phyloP scores from a whole-genome alignment of 371 early-diverging fungal genomes.

The Entomophthora muscae region DNA sequence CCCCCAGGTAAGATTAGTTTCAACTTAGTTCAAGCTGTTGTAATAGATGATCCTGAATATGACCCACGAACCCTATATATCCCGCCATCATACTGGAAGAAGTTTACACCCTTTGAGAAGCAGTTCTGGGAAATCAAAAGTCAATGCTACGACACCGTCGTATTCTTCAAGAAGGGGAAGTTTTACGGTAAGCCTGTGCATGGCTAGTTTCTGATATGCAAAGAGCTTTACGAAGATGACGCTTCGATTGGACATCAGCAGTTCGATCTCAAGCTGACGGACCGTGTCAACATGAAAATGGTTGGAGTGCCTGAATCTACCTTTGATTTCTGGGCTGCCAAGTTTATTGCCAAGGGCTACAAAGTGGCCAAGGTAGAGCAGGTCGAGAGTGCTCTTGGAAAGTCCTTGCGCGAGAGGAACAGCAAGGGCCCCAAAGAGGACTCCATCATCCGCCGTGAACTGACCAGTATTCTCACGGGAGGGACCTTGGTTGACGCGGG shows the following conservation, averaged over 20 bases:
- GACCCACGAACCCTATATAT: slow-evolving; percentile 90
- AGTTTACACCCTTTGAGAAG: slow-evolving; percentile 93
- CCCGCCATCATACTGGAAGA: slow-evolving; percentile 55
- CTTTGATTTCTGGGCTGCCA: slow-evolving; percentile 92
- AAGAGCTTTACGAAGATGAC: slow-evolving; percentile 97
- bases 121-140: slow-evolving; percentile 99
- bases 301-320: slow-evolving; percentile 95
- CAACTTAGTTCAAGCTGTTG: background rate
- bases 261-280: slow-evolving; percentile 94
- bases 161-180: slow-evolving; percentile 99
- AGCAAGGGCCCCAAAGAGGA: slow-evolving; percentile 26
- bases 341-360: slow-evolving; percentile 90
- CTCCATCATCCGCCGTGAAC: slow-evolving; percentile 83
- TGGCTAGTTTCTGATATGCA: slow-evolving; percentile 6
- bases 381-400: slow-evolving; percentile 90
- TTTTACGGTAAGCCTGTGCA: slow-evolving; percentile 59
- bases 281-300: slow-evolving; percentile 99
- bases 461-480: slow-evolving; percentile 84
- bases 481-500: slow-evolving; percentile 90
- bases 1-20: slow-evolving; percentile 19
- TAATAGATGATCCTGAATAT: slow-evolving; percentile 59
- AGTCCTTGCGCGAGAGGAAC: slow-evolving; percentile 72
- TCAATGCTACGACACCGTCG: slow-evolving; percentile 87
- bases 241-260: slow-evolving; percentile 94
- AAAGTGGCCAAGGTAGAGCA: slow-evolving; percentile 98